Base-by-base conservation (phyloP, 352 stramenopile species). In the Pythium biforme region DNA sequence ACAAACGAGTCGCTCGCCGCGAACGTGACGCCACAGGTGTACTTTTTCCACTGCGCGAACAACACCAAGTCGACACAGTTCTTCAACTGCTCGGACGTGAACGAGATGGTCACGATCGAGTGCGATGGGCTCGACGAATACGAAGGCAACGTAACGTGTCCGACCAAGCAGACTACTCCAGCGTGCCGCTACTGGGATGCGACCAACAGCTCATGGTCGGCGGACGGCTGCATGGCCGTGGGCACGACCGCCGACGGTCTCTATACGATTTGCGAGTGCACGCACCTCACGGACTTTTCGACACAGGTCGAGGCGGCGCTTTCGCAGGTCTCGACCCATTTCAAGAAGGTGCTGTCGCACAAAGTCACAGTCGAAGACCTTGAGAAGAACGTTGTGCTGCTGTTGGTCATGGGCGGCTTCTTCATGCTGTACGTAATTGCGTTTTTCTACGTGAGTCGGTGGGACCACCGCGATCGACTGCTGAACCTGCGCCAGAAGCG, bases 251-350 rank as follows among this genome's bases (percentile, higher is more conserved):
- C 75, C 26, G 75, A 90, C 27, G 76, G 76, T 1, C 65, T 80
- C n/a, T 90, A 89, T 49, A 92, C 78, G 26, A 85, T 89, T 27
- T 92, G 82, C 49, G 74, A 86, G 48, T 92, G 82, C 58, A 86
- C 71, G 17, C 82, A 92, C 66, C 66, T 92, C 37, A 92, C 82
- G 0, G 82, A 92, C 51, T 92, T 92, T 33, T 79, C 76, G 4
- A 87, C 82, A 0, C 68, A 92, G 63, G 75, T 90, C 6, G 67
- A 75, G n/a, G 64, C 89, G 34, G 83, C 82, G 2, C 33, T 89
- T 15, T 73, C 70, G 25, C 64, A 81, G 12, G 78, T 92, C 11
- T 75, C 73, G 0, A 68, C 77, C 52, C 79, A 92, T 50, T 88
- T 92, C 51, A 76, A 77, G 26, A 76, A 77, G 29, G 79, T 88